phyloP scores from a whole-genome alignment of 768 basidiomycete genomes.

The Serpula lacrymans region DNA sequence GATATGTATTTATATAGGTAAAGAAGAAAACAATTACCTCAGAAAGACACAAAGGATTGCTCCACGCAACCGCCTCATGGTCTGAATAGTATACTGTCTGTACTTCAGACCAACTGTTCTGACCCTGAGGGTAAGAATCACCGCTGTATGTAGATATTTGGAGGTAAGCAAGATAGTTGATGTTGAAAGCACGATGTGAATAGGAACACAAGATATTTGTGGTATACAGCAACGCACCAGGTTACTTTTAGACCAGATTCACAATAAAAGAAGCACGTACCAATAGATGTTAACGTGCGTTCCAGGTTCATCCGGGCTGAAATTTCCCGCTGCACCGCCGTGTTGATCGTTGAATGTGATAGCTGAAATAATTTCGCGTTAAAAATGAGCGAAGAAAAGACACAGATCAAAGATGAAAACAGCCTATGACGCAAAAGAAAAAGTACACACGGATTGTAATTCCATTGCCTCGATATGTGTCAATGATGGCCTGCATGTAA shows the following conservation, averaged over 20 bases:
- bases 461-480: conserved; percentile 42
- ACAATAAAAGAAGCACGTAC: conserved; percentile 15
- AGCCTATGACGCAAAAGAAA: neutral
- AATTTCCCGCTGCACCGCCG: conserved; percentile 43
- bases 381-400: too few relatives aligned
- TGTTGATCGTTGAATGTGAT: conserved; percentile 51
- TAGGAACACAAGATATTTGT: too few relatives aligned
- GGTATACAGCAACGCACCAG: neutral
- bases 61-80: conserved; percentile 41
- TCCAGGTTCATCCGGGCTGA: conserved; percentile 45
- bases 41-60: conserved; percentile 47
- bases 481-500: conserved; percentile 50
- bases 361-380: conserved; percentile 35
- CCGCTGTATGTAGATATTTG: conserved; percentile 37
- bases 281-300: conserved; percentile 49
- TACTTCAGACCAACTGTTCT: conserved; percentile 46
- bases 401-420: neutral
- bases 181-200: neutral
- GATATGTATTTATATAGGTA: neutral
- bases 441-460: conserved; percentile 42
- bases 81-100: conserved; percentile 46
- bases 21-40: conserved; percentile 29
- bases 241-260: neutral
- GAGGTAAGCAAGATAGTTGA: neutral
- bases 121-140: conserved; percentile 50